These are phyloP conservation scores for Cyberlindnera xishuangbannaensis DNA, from an alignment of 805 yeast genomes.

Conservation along the genomic window DNA sequence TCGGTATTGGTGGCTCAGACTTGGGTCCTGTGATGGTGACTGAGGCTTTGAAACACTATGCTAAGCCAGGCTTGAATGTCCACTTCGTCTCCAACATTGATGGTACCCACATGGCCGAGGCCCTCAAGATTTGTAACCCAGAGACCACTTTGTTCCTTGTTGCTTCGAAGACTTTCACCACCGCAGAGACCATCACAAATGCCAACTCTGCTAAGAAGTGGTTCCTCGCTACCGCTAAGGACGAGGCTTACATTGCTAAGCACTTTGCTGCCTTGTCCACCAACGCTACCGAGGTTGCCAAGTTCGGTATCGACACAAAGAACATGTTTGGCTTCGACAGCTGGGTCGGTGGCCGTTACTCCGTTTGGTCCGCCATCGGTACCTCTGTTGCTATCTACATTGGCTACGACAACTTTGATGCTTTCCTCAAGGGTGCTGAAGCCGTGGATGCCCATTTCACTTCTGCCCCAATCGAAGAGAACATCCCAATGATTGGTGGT, in stretches of 20 bases:
- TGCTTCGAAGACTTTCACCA: slow-evolving; percentile 98
- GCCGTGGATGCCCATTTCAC: slow-evolving; percentile 91
- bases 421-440: slow-evolving; percentile 94
- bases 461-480: slow-evolving; percentile 77
- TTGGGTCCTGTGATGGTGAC: slow-evolving; percentile 99
- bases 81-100: slow-evolving; percentile 98
- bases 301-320: slow-evolving; percentile 94
- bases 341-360: slow-evolving; percentile 99
- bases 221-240: slow-evolving; percentile 75
- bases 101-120: slow-evolving; percentile 95
- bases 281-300: slow-evolving; percentile 82
- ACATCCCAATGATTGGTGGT: slow-evolving; percentile 93
- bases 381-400: slow-evolving; percentile 90
- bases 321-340: slow-evolving; percentile 98
- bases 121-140: slow-evolving; percentile 68
- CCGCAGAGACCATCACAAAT: slow-evolving; percentile 96
- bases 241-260: slow-evolving; percentile 75
- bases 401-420: slow-evolving; percentile 91
- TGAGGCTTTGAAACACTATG: slow-evolving; percentile 91
- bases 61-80: slow-evolving; percentile 64
- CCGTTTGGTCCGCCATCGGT: slow-evolving; percentile 99
- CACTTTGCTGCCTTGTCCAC: slow-evolving; percentile 97
- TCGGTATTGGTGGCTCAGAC: slow-evolving; percentile 99
- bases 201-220: slow-evolving; percentile 93
- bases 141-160: slow-evolving; percentile 90